phyloP scores from a whole-genome alignment of 2,329 filamentous ascomycete species.

The Aspergillus sergii region DNA sequence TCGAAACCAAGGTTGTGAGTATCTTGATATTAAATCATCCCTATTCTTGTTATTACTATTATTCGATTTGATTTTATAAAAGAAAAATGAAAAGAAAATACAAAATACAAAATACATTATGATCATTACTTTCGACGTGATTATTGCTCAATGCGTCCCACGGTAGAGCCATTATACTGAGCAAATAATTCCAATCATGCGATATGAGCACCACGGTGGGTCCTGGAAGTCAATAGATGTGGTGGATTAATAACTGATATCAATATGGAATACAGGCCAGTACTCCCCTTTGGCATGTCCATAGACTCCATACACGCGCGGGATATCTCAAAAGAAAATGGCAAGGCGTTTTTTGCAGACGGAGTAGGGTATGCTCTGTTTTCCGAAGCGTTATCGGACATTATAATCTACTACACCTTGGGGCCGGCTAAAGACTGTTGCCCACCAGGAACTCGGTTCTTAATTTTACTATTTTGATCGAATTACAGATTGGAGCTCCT shows the following conservation, averaged over 20 bases:
- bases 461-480: not conserved
- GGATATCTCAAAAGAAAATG: not conserved
- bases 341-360: not conserved
- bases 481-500: conserved; percentile 7
- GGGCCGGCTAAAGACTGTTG: not conserved
- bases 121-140: not conserved
- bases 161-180: not conserved
- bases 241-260: conserved; percentile 9
- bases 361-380: not conserved
- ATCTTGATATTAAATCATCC: not conserved
- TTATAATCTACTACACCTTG: not conserved
- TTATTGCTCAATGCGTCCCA: not conserved
- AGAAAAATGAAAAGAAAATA: not conserved
- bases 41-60: not conserved
- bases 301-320: not conserved
- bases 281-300: not conserved
- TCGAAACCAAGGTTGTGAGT: not conserved
- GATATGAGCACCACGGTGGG: conserved; percentile 5
- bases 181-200: not conserved
- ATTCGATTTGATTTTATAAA: not conserved
- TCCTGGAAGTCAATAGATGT: conserved; percentile 9
- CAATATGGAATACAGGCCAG: not conserved
- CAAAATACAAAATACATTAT: not conserved
- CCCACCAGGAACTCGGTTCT: not conserved
- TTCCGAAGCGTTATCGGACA: not conserved